phyloP scores from a whole-genome alignment of 2,329 filamentous ascomycete species.

The Cladosporium sp. region DNA sequence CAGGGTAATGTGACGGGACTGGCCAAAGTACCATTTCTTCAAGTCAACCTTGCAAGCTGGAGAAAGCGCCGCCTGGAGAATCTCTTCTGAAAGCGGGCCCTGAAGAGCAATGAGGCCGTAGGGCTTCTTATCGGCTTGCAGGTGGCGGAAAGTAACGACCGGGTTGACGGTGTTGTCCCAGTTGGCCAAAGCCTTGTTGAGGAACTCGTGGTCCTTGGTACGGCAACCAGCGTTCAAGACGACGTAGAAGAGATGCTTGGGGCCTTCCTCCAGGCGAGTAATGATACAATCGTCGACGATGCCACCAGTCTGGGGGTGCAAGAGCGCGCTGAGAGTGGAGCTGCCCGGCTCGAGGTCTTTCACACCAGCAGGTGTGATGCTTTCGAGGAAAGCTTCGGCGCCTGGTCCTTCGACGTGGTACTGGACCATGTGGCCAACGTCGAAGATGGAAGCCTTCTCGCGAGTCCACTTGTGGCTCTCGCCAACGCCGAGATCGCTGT shows the following conservation, averaged over 20 bases:
- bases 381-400: conserved; percentile 78
- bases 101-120: conserved; percentile 87
- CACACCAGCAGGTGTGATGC: conserved; percentile 76
- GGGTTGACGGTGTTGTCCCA: conserved; percentile 57
- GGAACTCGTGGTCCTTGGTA: conserved; percentile 81
- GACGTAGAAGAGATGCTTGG: conserved; percentile 70
- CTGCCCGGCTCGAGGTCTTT: conserved; percentile 64
- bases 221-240: conserved; percentile 94
- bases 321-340: conserved; percentile 80
- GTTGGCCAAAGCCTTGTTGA: conserved; percentile 67
- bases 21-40: conserved; percentile 77
- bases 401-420: conserved; percentile 81
- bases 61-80: conserved; percentile 67
- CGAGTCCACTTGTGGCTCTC: conserved; percentile 91
- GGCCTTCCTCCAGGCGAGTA: conserved; percentile 67
- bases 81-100: conserved; percentile 72
- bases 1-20: conserved; percentile 67
- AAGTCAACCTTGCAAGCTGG: conserved; percentile 53
- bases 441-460: conserved; percentile 84
- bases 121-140: conserved; percentile 51
- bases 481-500: conserved; percentile 72
- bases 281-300: conserved; percentile 96
- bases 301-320: conserved; percentile 78
- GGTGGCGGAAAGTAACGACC: conserved; percentile 34
- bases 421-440: conserved; percentile 95